These are phyloP conservation scores for Claviceps sorghi DNA, from an alignment of 2,329 filamentous ascomycete species.

Conservation along the genomic window DNA sequence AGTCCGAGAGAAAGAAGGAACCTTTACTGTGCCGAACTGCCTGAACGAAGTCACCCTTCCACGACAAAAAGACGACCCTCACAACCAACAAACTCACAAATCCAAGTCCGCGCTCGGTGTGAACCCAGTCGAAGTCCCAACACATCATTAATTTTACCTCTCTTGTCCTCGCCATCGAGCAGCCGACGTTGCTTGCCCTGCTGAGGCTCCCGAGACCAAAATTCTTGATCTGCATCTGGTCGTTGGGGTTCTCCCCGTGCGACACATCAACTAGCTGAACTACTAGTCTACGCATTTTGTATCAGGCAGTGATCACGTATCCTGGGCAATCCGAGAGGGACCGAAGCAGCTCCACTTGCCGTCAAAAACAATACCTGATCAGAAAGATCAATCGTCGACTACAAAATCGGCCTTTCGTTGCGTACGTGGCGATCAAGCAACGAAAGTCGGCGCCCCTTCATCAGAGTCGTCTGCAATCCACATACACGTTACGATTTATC, in stretches of 20 bases:
- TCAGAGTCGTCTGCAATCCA: neutral
- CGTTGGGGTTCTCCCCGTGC: conserved; percentile 12
- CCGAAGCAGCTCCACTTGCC: neutral
- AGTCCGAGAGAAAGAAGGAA: conserved; percentile 21
- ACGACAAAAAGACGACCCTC: neutral
- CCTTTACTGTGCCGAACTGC: conserved; percentile 1
- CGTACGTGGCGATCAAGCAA: neutral
- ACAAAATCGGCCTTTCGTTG: neutral
- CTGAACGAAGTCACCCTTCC: neutral
- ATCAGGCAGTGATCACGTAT: neutral
- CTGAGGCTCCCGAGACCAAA: conserved; percentile 5
- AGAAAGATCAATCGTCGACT: neutral
- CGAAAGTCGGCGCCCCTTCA: neutral
- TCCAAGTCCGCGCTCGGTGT: neutral
- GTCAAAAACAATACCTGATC: neutral
- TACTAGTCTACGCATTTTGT: neutral
- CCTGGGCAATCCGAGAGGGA: neutral
- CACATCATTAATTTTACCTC: neutral
- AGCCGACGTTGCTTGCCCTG: neutral
- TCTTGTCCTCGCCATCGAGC: neutral
- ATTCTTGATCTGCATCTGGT: conserved; percentile 9
- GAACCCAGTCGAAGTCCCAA: neutral
- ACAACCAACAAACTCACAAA: neutral
- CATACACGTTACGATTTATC: neutral
- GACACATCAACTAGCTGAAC: conserved; percentile 5